These are phyloP conservation scores for Escallonia herrerae DNA, from an alignment of 129 eudicot species.

Conservation along the genomic window DNA sequence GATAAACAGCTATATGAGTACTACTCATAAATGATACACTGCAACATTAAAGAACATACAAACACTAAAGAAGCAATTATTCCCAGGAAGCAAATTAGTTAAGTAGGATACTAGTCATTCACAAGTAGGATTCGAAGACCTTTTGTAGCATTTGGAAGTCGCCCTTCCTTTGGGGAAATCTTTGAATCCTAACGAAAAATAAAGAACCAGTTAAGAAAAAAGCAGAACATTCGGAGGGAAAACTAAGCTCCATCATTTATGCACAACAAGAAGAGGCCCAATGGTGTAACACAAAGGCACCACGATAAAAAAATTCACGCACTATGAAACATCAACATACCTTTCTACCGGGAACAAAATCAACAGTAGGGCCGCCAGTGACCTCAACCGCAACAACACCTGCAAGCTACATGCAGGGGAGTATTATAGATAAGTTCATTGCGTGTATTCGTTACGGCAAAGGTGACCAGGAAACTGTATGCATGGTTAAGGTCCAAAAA, in stretches of 20 bases:
- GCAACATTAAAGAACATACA: background rate
- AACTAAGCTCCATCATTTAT: background rate
- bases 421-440: slow-evolving; percentile 4
- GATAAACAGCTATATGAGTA: background rate
- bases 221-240: background rate
- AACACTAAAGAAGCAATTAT: background rate
- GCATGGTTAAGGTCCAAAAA: background rate
- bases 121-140: slow-evolving; percentile 40
- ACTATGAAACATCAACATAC: slow-evolving; percentile 29
- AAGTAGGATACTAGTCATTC: too few relatives aligned
- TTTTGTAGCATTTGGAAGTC: slow-evolving; percentile 87
- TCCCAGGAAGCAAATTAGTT: background rate
- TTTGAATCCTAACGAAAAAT: slow-evolving; percentile 57
- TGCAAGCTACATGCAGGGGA: slow-evolving; percentile 59
- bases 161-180: slow-evolving; percentile 84
- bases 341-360: slow-evolving; percentile 90
- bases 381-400: slow-evolving; percentile 97
- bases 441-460: background rate
- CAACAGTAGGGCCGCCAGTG: slow-evolving; percentile 90
- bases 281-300: background rate
- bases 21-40: background rate
- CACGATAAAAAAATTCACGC: background rate
- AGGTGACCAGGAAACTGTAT: background rate
- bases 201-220: slow-evolving; percentile 8
- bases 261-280: slow-evolving; percentile 4